Percentiles rank a stretch among this genome's conserved stretches.
Conservation (phyloP, 108 stramenopile genomes). For the Mayamaea pseudoterrestris region DNA sequence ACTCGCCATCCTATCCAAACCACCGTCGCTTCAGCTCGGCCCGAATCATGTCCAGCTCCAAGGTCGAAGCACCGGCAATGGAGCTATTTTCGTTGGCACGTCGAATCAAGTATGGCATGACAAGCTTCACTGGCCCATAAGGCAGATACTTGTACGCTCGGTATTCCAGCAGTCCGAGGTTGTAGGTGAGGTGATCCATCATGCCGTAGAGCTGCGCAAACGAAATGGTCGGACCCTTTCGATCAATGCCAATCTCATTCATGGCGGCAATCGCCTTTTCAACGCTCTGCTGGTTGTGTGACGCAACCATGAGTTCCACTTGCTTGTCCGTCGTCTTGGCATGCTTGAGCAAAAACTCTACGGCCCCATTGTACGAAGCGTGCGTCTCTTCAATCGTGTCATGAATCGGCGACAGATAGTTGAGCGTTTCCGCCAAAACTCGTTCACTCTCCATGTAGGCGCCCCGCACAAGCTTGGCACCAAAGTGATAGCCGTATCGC, state of each 20-base stretch:
- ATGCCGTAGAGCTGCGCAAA: conserved; percentile 98
- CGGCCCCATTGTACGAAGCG: conserved; percentile 71
- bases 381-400: conserved; percentile 82
- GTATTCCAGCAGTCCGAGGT: conserved; percentile 79
- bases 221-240: conserved; percentile 20
- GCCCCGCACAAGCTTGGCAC: conserved; percentile 94
- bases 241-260: conserved; percentile 46
- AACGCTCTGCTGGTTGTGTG: conserved; percentile 86
- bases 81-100: conserved; percentile 93
- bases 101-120: conserved; percentile 93
- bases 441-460: conserved; percentile 96
- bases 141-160: conserved; percentile 90
- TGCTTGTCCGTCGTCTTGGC: conserved; percentile 9
- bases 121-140: conserved; percentile 88
- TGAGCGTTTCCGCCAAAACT: conserved; percentile 41
- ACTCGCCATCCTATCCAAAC: no score
- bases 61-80: conserved; percentile 45
- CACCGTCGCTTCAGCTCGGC: conserved; percentile 27
- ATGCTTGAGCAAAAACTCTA: conserved; percentile 43
- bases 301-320: conserved; percentile 84
- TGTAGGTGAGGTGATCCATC: conserved; percentile 89
- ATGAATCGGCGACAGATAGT: conserved; percentile 61
- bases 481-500: conserved; percentile 63
- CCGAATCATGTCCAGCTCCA: conserved; percentile 39
- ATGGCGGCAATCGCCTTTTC: conserved; percentile 61